Percentiles rank a stretch among this genome's conserved stretches.
Evolutionary conservation across 1,284 basidiomycete species (phyloP).

Genomic region (Puccinia polysora): DNA sequence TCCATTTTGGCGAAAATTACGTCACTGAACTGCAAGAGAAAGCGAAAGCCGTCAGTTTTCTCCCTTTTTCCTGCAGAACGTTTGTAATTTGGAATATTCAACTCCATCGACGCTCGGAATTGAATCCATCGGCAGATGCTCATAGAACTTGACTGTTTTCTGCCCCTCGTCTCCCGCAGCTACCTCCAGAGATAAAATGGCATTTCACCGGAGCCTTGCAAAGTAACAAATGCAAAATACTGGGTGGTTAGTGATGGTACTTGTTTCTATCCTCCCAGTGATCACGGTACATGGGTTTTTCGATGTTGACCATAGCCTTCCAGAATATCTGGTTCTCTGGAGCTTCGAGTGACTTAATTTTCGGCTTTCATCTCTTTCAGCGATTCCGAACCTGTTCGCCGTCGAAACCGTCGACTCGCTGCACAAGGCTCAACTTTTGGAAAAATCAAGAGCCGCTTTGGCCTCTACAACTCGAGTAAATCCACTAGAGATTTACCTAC

Average conservation of each 20-base stretch:
- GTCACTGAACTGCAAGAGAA: conserved; percentile 93
- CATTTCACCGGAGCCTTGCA: conserved; percentile 95
- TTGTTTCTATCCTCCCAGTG: neutral
- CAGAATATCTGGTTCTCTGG: conserved; percentile 44
- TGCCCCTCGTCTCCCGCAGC: conserved; percentile 56
- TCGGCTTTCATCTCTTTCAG: conserved; percentile 55
- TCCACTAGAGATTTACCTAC: conserved; percentile 73
- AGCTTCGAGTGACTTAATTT: conserved; percentile 39
- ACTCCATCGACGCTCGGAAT: neutral
- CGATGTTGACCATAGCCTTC: neutral
- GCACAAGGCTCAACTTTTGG: conserved; percentile 77
- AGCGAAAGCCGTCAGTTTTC: conserved; percentile 61
- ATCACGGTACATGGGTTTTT: neutral
- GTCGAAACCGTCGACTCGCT: conserved; percentile 84
- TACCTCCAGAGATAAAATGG: conserved; percentile 81
- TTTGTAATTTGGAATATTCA: neutral
- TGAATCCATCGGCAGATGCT: neutral
- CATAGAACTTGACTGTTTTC: neutral
- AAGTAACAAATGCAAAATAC: conserved; percentile 85
- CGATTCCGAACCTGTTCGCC: conserved; percentile 78
- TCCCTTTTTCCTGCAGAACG: too few species aligned
- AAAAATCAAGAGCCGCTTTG: conserved; percentile 65
- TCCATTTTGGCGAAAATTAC: conserved; percentile 97
- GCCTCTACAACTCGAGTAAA: conserved; percentile 53
- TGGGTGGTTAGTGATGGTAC: conserved; percentile 65